Conservation (phyloP, 805 yeast genomes). For the Yamadazyma paraphyllophila region DNA sequence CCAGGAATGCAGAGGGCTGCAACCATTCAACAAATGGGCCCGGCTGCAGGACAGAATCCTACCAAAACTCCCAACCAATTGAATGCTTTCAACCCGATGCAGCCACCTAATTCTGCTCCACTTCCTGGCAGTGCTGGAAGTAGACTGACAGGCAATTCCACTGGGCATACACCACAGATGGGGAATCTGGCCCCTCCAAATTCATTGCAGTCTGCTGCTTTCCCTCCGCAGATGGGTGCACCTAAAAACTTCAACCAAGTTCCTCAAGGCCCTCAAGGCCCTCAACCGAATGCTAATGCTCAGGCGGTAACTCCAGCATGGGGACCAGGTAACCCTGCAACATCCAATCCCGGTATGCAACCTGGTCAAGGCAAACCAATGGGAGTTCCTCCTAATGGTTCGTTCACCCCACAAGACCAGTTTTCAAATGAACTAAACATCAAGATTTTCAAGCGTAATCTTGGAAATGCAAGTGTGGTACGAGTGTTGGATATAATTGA, state of each 20-base stretch:
- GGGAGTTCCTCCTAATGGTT: slow-evolving; percentile 1
- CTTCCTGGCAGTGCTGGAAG: slow-evolving; percentile 16
- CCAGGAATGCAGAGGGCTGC: slow-evolving; percentile 22
- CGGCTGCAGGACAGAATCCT: slow-evolving; percentile 1
- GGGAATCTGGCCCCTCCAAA: slow-evolving; percentile 22
- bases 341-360: background rate
- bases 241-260: slow-evolving; percentile 1
- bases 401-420: slow-evolving; percentile 14
- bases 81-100: slow-evolving; percentile 8
- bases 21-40: slow-evolving; percentile 20
- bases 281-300: background rate
- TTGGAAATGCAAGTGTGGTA: slow-evolving; percentile 43
- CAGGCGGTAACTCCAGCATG: background rate
- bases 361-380: background rate
- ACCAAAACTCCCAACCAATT: slow-evolving; percentile 10
- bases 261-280: background rate
- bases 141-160: slow-evolving; percentile 20
- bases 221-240: slow-evolving; percentile 8
- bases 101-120: slow-evolving; percentile 24
- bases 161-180: slow-evolving; percentile 32
- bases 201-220: background rate
- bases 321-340: background rate
- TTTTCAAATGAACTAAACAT: slow-evolving; percentile 31
- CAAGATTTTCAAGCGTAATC: slow-evolving; percentile 35
- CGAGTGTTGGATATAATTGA: slow-evolving; percentile 40